These are phyloP conservation scores for Danielozyma ontarioensis DNA, from an alignment of 805 yeast genomes.

Conservation along the genomic window DNA sequence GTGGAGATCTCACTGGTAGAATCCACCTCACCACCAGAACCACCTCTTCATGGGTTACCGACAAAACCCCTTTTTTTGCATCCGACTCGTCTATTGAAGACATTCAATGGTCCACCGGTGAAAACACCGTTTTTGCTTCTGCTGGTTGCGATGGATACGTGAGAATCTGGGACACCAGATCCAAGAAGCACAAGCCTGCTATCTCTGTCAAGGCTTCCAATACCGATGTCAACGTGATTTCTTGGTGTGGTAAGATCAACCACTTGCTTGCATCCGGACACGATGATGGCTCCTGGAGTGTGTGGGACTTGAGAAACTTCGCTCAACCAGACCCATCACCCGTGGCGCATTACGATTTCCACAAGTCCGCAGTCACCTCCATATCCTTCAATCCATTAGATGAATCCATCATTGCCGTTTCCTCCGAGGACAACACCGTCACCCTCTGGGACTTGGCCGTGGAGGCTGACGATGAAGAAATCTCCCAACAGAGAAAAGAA, in stretches of 20 bases:
- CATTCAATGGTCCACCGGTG: slow-evolving; percentile 92
- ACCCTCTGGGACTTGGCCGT: slow-evolving; percentile 98
- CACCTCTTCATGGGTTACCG: slow-evolving; percentile 78
- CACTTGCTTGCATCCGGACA: slow-evolving; percentile 92
- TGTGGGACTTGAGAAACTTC: slow-evolving; percentile 93
- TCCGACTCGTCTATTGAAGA: slow-evolving; percentile 84
- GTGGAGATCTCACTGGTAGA: slow-evolving; percentile 88
- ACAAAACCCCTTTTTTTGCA: slow-evolving; percentile 70
- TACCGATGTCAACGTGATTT: slow-evolving; percentile 88
- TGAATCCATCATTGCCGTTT: slow-evolving; percentile 92
- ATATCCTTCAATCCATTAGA: slow-evolving; percentile 93
- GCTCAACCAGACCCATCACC: slow-evolving; percentile 57
- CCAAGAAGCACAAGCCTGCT: slow-evolving; percentile 88
- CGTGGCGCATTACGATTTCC: slow-evolving; percentile 94
- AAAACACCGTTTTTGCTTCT: slow-evolving; percentile 90
- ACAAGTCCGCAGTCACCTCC: slow-evolving; percentile 87
- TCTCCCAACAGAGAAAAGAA: slow-evolving; percentile 76
- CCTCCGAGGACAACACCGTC: slow-evolving; percentile 94
- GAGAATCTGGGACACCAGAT: slow-evolving; percentile 95
- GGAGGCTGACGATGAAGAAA: slow-evolving; percentile 97
- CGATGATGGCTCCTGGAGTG: slow-evolving; percentile 96
- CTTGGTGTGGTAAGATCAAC: slow-evolving; percentile 87
- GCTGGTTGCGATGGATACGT: slow-evolving; percentile 89
- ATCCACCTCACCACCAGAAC: slow-evolving; percentile 75
- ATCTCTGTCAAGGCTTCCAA: slow-evolving; percentile 74